These are phyloP conservation scores for Logfia minima DNA, from an alignment of 129 eudicot species.

Conservation along the genomic window DNA sequence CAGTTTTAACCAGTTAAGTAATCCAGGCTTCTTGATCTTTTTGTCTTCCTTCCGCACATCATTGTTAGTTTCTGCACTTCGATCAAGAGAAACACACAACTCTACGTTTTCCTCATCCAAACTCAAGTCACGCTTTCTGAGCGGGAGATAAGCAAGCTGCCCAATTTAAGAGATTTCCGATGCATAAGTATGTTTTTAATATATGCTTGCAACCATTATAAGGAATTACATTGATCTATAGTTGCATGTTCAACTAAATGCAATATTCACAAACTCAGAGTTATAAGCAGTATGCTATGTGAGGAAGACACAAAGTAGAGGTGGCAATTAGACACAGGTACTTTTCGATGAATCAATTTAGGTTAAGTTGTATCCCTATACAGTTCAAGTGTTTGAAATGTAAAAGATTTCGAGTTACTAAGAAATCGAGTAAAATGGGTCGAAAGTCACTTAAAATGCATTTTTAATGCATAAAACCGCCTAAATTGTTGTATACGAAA, in stretches of 20 bases:
- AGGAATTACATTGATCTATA: not conserved
- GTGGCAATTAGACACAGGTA: not conserved
- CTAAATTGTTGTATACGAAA: not conserved
- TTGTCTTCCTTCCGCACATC: conserved; percentile 67
- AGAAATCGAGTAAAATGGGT: too few species aligned
- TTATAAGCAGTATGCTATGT: not conserved
- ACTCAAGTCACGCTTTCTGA: conserved; percentile 73
- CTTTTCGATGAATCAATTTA: too few species aligned
- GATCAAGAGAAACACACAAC: conserved; percentile 62
- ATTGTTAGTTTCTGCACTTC: conserved; percentile 50
- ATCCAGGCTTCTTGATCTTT: conserved; percentile 73
- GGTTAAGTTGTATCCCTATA: too few species aligned
- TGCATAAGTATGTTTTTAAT: conserved; percentile 14
- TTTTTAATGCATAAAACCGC: not conserved
- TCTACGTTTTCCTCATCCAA: conserved; percentile 82
- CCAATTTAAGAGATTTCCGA: conserved; percentile 20
- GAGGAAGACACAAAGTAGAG: conserved; percentile 13
- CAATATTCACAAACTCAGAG: conserved; percentile 15
- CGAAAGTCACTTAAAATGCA: too few species aligned
- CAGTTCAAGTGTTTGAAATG: too few species aligned
- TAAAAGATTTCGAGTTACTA: too few species aligned
- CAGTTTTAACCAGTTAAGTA: conserved; percentile 83
- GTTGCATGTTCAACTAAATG: conserved; percentile 15
- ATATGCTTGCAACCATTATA: conserved; percentile 8
- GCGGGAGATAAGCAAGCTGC: conserved; percentile 96